Evolutionary conservation across 2,329 filamentous ascomycete genomes (phyloP), one percentile per base, ranked within the genome.

Genomic region (Apiospora aurea): DNA sequence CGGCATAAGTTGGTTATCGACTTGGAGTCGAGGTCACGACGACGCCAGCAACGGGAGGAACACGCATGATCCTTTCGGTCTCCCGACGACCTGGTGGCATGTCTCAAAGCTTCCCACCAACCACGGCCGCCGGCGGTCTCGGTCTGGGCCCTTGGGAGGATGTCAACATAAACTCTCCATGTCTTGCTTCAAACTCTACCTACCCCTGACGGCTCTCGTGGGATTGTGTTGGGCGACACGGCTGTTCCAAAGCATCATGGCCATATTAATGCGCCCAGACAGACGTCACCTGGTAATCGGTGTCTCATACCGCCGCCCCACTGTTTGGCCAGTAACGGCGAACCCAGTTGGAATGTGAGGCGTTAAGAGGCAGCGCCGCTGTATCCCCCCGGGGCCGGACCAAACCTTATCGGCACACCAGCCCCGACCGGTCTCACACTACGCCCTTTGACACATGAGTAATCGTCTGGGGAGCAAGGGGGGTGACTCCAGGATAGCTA

Each of bases 381-480:
- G 57, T 41, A 64, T 41, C 10, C 29, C 29, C 29, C 53, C 53
- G 53, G 41, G 53, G 29, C 53, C 53, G 29, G 53, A 64, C 53
- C 29, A 38, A 64, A 64, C 53, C 53, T 64, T 64, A 64, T 64
- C 51, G 53, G 29, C 29, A 38, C 7, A 8, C 53, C 53, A 64
- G 29, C 53, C 2, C 53, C 53, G 53, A 64, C 53, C 29, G 53
- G 53, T 38, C 29, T 64, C 53, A 38, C 14, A 21, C 53, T 64
- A 38, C 53, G 53, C 53, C 29, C 18, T 64, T 64, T 38, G 53
- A 34, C 29, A 64, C 53, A 21, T 64, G 29, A 64, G 18, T 38
- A 64, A 41, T 64, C 53, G n/a, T 64, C 29, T 64, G 53, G 53
- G 53, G 46, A 8, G 46, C 5, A 38, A 29, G 26, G 34, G 2